Conservation (phyloP, 352 stramenopile species). For the Pythium rishiriense region DNA sequence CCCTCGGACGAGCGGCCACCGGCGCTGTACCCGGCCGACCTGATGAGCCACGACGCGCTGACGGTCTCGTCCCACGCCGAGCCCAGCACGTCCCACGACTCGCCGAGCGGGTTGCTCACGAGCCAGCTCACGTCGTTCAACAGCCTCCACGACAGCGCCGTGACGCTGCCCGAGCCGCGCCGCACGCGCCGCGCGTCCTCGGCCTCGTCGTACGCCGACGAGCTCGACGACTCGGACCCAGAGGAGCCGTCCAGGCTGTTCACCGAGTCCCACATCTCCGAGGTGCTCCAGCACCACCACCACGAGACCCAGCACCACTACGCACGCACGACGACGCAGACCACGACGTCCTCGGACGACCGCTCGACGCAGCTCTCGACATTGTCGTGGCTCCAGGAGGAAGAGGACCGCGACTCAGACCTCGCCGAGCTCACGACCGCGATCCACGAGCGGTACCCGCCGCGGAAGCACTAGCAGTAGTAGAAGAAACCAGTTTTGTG, state of each 20-base stretch:
- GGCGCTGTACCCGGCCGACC: background rate
- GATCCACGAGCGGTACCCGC: slow-evolving; percentile 17
- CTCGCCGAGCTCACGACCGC: slow-evolving; percentile 15
- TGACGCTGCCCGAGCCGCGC: background rate
- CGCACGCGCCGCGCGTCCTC: slow-evolving; percentile 8
- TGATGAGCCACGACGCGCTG: background rate
- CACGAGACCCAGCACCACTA: background rate
- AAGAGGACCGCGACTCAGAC: slow-evolving; percentile 1
- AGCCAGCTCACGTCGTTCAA: slow-evolving; percentile 14
- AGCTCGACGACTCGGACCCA: slow-evolving; percentile 17
- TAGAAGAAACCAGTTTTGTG: background rate
- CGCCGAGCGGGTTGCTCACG: slow-evolving; percentile 1
- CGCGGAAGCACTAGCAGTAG: background rate
- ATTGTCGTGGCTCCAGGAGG: slow-evolving; percentile 12
- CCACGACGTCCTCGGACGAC: background rate
- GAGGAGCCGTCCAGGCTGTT: slow-evolving; percentile 7
- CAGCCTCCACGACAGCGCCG: background rate
- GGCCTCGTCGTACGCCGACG: slow-evolving; percentile 17
- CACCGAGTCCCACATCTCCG: background rate
- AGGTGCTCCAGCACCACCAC: slow-evolving; percentile 1
- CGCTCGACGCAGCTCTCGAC: background rate
- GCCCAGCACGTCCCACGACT: background rate
- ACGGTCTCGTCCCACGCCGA: background rate
- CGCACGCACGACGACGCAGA: background rate
- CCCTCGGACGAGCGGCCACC: background rate